A percentile compares a stretch with the other conserved stretches of the same genome.
phyloP scores from a whole-genome alignment of 495 filamentous ascomycete genomes.

The Pseudevernia furfuracea region DNA sequence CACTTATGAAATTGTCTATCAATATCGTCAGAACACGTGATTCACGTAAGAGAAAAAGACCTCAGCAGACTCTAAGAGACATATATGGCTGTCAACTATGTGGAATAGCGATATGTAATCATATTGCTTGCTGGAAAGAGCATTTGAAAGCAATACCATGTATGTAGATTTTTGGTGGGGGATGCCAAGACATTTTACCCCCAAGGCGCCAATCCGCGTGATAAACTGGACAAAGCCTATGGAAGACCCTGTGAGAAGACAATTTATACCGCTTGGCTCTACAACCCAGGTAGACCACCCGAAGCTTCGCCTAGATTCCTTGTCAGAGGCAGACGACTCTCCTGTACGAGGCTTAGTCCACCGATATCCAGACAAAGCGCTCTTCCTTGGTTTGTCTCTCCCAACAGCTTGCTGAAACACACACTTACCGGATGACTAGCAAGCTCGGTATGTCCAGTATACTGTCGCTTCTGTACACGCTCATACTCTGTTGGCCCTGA shows the following conservation, averaged over 20 bases:
- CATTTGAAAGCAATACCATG: no score
- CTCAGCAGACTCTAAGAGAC: no score
- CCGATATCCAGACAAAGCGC: constrained; percentile 51
- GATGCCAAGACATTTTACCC: no score
- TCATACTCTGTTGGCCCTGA: constrained; percentile 47
- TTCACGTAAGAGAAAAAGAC: no score
- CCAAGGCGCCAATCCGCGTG: no score
- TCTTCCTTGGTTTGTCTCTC: constrained; percentile 46
- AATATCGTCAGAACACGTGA: no score
- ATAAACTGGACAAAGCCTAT: constrained; percentile 49
- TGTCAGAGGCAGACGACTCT: constrained; percentile 43
- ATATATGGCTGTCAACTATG: no score
- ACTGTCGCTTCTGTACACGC: constrained; percentile 26
- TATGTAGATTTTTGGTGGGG: no score
- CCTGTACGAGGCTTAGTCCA: constrained; percentile 46
- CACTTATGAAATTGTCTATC: no score
- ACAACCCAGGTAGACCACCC: constrained; percentile 44
- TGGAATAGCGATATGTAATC: no score
- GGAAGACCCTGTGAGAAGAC: constrained; percentile 46
- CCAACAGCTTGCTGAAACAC: not conserved
- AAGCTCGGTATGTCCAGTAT: constrained; percentile 3
- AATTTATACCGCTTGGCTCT: constrained; percentile 48
- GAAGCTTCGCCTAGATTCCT: constrained; percentile 17
- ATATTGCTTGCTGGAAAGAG: no score
- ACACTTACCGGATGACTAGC: not conserved